Base-by-base conservation (phyloP, 345 rosid species). In the Garcia nutans region DNA sequence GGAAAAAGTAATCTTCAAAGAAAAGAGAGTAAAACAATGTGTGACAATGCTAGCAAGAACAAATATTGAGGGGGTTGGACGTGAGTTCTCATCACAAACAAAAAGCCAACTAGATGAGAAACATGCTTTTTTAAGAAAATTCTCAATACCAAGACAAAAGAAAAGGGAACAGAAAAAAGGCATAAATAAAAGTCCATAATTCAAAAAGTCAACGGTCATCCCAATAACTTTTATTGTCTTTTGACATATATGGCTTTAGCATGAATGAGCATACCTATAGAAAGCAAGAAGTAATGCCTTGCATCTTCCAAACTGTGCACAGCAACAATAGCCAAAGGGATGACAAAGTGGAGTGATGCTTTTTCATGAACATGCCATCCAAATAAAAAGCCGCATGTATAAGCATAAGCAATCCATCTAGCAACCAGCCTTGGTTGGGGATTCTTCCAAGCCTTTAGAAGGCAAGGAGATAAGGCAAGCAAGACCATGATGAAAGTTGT, bases 321-420 rank as follows among this genome's bases (percentile, higher is more conserved):
- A 10, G 97, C 96, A 77, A 87, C 84, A 66, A 92, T 75, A 56
- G 95, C 93, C 20, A 96, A 88, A 22, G 97, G 97, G 71, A 96
- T 87, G 17, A 89, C 84, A 82, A 93, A 92, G 77, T 96, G 98
- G 72, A 96, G 94, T 5, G 98, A 90, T 47, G 98, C 99, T 83
- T 96, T 96, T 81, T 96, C 99, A 60, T 96, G 99, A 56, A 96
- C 97, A 82, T 96, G 99, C 99, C 99, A 96, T 76, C 99, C 99
- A 73, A 91, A 92, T 22, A 96, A 72, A 80, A 92, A 96, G 10
- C 98, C 97, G 23, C 99, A 91, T 0, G 92, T 90, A 75, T 92
- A 93, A 56, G 96, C 91, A 84, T 91, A 93, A 41, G 92, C 83
- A 76, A 96, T 80, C 93, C 91, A 92, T 83, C 98, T 89, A 70